Evolutionary conservation across 2,329 filamentous ascomycete species (phyloP).

Genomic region (Penicillium hordei): DNA sequence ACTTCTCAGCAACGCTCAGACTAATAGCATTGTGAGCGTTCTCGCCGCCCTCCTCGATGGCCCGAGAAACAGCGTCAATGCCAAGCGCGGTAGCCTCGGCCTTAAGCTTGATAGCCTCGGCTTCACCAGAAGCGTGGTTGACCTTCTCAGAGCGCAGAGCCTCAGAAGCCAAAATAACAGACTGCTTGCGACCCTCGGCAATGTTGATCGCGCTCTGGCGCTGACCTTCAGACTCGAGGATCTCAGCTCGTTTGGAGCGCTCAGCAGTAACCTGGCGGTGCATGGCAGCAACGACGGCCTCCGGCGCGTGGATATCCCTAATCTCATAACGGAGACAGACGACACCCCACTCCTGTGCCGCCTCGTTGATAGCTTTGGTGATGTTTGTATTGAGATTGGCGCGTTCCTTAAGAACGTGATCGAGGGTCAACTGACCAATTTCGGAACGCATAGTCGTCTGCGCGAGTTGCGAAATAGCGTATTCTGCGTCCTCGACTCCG

Average conservation of each 20-base stretch:
- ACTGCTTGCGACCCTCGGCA: constrained; percentile 95
- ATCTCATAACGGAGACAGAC: constrained; percentile 97
- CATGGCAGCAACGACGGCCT: constrained; percentile 93
- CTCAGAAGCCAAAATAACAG: constrained; percentile 92
- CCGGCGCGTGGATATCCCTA: constrained; percentile 93
- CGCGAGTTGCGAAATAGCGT: constrained; percentile 95
- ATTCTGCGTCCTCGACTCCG: constrained; percentile 96
- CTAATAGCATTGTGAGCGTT: constrained; percentile 82
- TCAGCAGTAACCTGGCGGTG: constrained; percentile 97
- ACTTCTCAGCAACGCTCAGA: constrained; percentile 91
- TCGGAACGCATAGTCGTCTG: constrained; percentile 99
- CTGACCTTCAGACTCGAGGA: constrained; percentile 95
- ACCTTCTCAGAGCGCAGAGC: constrained; percentile 87
- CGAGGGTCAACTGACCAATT: constrained; percentile 92
- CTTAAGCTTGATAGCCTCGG: constrained; percentile 85
- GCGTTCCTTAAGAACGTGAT: constrained; percentile 97
- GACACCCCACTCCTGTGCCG: constrained; percentile 94
- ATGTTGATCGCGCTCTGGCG: constrained; percentile 98
- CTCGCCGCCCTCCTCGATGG: constrained; percentile 70
- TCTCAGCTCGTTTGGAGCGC: constrained; percentile 95
- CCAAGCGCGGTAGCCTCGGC: constrained; percentile 82
- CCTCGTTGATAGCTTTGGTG: constrained; percentile 97
- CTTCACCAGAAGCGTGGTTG: constrained; percentile 88
- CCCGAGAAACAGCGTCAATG: constrained; percentile 78
- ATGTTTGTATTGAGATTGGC: constrained; percentile 96